Evolutionary conservation across 768 basidiomycete genomes (phyloP), one percentile per base, ranked within the genome.

Genomic region (Russula vinacea): DNA sequence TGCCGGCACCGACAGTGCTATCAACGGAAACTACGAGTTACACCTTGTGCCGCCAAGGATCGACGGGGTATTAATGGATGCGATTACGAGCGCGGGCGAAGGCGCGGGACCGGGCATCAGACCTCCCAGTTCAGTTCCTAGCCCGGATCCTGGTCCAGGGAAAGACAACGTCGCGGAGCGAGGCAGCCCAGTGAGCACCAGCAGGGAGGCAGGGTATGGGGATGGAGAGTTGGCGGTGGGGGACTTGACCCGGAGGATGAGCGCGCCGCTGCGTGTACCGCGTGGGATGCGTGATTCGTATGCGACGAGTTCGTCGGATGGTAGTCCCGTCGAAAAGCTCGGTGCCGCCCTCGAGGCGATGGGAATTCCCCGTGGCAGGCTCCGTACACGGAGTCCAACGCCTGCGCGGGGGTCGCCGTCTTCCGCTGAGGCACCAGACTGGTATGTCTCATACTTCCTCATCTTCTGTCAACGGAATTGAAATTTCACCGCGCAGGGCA

Each of bases 331-430:
- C 1, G 77, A 78, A 53, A 78, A 73, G 45, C 62, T 79, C 14
- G 72, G 69, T 10, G 72, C 73, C 0, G 73, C 72, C 52, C 62
- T 79, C 53, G 76, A 77, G 37, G 70, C 74, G 17, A 70, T 78
- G 58, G 67, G 64, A 9, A 47, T 73, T 14, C 78, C 79, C 58
- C 76, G 86, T 22, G 86, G 86, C 2, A 77, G 86, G 50, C 81
- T 81, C 65, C 77, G 81, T 24, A 76, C 76, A 11, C 76, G 80
- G 68, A 85, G 19, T 83, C 86, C 11, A 74, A 85, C 19, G 81
- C 84, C 60, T 79, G 83, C 69, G 78, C 76, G 2, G 68, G 55
- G 24, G 1, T 14, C 49, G 14, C 72, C 35, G 19, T 52, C 37
- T 26, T 62, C 64, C 6, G 44, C 16, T 17, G 75, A 80, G 0